These are phyloP conservation scores for Elaeis guineensis DNA, from an alignment of 176 grass and related monocot genomes.

Conservation along the genomic window DNA sequence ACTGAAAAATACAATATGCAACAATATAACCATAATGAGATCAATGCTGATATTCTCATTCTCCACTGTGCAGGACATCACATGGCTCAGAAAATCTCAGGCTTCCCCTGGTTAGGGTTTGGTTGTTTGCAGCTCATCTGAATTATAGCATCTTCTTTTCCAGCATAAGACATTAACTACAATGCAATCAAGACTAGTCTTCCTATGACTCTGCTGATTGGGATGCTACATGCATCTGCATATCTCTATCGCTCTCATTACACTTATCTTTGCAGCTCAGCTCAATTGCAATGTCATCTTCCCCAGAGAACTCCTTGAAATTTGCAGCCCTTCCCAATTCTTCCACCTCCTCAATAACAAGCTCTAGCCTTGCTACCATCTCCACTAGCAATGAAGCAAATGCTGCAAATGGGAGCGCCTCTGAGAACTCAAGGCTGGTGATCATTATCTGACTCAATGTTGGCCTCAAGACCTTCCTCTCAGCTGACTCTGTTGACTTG, in stretches of 20 bases:
- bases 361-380: slow-evolving; percentile 77
- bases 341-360: slow-evolving; percentile 86
- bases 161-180: too few species aligned
- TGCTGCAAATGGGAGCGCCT: slow-evolving; percentile 84
- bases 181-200: too few species aligned
- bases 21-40: too few species aligned
- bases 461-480: slow-evolving; percentile 35
- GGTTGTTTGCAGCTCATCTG: too few species aligned
- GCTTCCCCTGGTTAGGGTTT: too few species aligned
- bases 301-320: slow-evolving; percentile 54
- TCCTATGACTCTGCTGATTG: background rate
- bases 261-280: slow-evolving; percentile 28
- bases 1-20: too few species aligned
- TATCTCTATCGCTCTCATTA: slow-evolving; percentile 14
- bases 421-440: slow-evolving; percentile 76
- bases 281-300: slow-evolving; percentile 43
- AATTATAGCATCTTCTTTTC: too few species aligned
- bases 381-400: slow-evolving; percentile 88
- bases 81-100: too few species aligned
- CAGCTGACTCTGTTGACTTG: slow-evolving; percentile 16
- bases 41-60: too few species aligned
- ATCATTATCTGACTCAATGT: slow-evolving; percentile 76
- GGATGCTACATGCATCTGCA: slow-evolving; percentile 17
- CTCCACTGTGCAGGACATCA: too few species aligned
- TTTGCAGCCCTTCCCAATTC: slow-evolving; percentile 57